phyloP scores from a whole-genome alignment of 192 early-diverging fungal genomes.

The Dispira simplex region DNA sequence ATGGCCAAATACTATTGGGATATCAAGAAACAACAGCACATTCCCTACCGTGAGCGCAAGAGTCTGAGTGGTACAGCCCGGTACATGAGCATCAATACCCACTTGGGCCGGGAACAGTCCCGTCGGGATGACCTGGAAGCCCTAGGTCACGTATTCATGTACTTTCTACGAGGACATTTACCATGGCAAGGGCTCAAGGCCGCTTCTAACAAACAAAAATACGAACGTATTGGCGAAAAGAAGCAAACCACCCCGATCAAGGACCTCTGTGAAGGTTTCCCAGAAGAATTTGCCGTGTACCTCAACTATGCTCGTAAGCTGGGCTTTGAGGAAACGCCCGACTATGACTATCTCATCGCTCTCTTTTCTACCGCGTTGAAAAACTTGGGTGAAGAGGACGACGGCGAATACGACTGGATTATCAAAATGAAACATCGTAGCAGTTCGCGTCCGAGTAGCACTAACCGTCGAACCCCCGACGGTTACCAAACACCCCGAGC shows the following conservation, averaged over 20 bases:
- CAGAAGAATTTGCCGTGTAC: constrained; percentile 86
- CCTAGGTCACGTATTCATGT: constrained; percentile 97
- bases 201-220: constrained; percentile 97
- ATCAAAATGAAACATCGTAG: constrained; percentile 22
- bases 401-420: constrained; percentile 94
- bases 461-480: not conserved
- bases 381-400: constrained; percentile 59
- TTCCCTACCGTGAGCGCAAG: constrained; percentile 94
- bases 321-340: constrained; percentile 93
- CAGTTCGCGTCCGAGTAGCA: not conserved
- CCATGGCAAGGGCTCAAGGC: constrained; percentile 99
- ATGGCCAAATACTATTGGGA: constrained; percentile 98
- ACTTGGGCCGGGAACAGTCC: constrained; percentile 95
- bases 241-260: constrained; percentile 81
- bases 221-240: constrained; percentile 98
- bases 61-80: constrained; percentile 88
- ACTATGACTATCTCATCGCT: constrained; percentile 84
- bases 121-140: constrained; percentile 95
- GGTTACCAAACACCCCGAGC: constrained; percentile 10
- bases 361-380: constrained; percentile 68
- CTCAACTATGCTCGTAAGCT: constrained; percentile 81
- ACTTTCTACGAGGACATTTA: constrained; percentile 84
- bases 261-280: constrained; percentile 83
- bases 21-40: constrained; percentile 91
- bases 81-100: constrained; percentile 98